phyloP scores from a whole-genome alignment of 1,284 basidiomycete genomes.

The Gomphus bonarii region DNA sequence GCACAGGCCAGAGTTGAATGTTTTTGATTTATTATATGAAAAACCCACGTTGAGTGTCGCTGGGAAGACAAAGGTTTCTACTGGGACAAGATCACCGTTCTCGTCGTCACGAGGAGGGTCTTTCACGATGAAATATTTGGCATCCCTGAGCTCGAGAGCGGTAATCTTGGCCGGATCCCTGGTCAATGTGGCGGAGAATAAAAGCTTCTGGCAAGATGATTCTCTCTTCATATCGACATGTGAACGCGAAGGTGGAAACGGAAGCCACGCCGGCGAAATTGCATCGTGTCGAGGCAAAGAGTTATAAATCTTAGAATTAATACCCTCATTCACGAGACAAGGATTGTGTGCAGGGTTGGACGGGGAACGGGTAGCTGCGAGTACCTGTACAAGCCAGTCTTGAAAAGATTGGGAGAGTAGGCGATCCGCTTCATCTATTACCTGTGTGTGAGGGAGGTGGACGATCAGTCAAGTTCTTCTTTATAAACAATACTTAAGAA shows the following conservation, averaged over 20 bases:
- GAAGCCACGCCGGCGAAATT: slow-evolving; percentile 37
- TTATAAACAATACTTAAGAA: background rate
- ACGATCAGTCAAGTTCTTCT: slow-evolving; percentile 1
- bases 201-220: slow-evolving; percentile 83
- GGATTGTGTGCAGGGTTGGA: background rate
- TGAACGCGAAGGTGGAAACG: slow-evolving; percentile 21
- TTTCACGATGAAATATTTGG: slow-evolving; percentile 86
- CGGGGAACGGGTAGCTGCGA: slow-evolving; percentile 57
- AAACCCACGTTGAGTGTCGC: slow-evolving; percentile 53
- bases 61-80: slow-evolving; percentile 77
- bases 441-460: slow-evolving; percentile 32
- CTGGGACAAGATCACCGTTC: slow-evolving; percentile 36
- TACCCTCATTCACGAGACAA: background rate
- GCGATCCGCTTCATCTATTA: slow-evolving; percentile 97
- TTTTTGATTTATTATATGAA: background rate
- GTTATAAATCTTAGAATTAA: background rate
- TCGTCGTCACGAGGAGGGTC: slow-evolving; percentile 26
- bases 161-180: slow-evolving; percentile 89
- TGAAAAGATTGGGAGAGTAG: slow-evolving; percentile 93
- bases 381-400: slow-evolving; percentile 82
- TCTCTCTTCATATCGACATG: slow-evolving; percentile 46
- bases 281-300: slow-evolving; percentile 34
- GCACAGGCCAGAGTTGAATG: background rate
- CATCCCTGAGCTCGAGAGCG: slow-evolving; percentile 67
- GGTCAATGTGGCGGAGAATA: slow-evolving; percentile 96